Conservation (phyloP, 257 asterid genomes). For the Nyctanthes arbortristis region DNA sequence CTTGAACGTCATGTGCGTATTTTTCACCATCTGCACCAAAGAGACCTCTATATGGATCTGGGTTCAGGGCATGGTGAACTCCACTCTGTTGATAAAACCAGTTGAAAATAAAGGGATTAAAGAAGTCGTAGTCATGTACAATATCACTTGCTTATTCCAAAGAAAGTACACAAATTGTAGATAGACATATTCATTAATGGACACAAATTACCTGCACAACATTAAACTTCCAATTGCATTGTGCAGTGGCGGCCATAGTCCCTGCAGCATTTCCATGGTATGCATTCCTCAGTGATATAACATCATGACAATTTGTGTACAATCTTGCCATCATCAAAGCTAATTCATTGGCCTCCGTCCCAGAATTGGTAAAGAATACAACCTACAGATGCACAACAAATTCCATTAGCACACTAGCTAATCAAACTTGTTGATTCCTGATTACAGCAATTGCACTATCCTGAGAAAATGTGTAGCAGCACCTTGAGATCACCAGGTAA, state of each 20-base stretch:
- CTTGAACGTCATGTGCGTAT: conserved; percentile 37
- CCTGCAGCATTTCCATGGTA: conserved; percentile 46
- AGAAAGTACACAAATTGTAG: neutral
- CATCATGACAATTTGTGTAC: conserved; percentile 36
- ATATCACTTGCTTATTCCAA: too few relatives aligned
- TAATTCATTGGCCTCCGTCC: conserved; percentile 43
- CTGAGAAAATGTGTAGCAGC: too few relatives aligned
- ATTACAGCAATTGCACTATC: too few relatives aligned
- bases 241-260: conserved; percentile 42
- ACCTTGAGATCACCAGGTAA: conserved; percentile 45
- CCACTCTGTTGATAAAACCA: conserved; percentile 30
- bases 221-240: conserved; percentile 40
- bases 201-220: conserved; percentile 39
- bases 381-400: conserved; percentile 21
- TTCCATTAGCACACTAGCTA: neutral
- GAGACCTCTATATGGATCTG: conserved; percentile 39
- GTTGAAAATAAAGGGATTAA: neutral
- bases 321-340: conserved; percentile 41
- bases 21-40: conserved; percentile 38
- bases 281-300: conserved; percentile 36
- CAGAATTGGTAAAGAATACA: conserved; percentile 41
- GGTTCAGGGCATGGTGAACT: conserved; percentile 45
- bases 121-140: neutral
- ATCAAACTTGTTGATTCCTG: neutral
- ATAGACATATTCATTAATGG: too few relatives aligned